A percentile compares a stretch with the other conserved stretches of the same genome.
Conservation (phyloP, 306 rosid species). For the Acmispon strigosus region DNA sequence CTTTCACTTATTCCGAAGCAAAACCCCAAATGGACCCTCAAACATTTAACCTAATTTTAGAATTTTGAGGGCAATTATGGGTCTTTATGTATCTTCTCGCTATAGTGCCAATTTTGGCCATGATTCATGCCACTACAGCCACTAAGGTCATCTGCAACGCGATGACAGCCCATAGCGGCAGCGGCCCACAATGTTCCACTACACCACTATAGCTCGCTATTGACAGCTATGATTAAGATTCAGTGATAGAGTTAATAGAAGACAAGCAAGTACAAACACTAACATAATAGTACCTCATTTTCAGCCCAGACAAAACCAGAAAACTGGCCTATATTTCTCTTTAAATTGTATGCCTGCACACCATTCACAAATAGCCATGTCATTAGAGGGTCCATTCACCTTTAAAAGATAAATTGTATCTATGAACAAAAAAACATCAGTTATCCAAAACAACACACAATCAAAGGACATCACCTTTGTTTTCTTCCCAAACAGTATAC, state of each 20-base stretch:
- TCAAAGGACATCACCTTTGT: constrained; percentile 51
- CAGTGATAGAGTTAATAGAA: background rate
- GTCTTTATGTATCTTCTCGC: too few relatives aligned
- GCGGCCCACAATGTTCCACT: too few relatives aligned
- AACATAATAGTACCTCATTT: constrained; percentile 28
- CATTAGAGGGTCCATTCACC: background rate
- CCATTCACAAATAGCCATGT: constrained; percentile 1
- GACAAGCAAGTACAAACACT: background rate
- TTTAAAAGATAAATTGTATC: background rate
- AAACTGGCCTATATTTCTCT: constrained; percentile 40
- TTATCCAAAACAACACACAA: background rate
- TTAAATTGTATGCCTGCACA: constrained; percentile 52
- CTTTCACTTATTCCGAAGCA: too few relatives aligned
- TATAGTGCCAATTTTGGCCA: too few relatives aligned
- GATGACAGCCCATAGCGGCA: too few relatives aligned
- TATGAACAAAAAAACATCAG: background rate
- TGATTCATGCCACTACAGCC: too few relatives aligned
- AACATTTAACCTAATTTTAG: too few relatives aligned
- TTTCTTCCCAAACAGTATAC: constrained; percentile 75
- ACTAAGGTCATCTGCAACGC: too few relatives aligned
- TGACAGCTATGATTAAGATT: background rate
- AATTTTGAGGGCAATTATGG: too few relatives aligned
- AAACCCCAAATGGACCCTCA: too few relatives aligned
- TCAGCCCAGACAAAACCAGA: constrained; percentile 37
- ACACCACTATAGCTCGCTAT: too few relatives aligned